These are phyloP conservation scores for Phytophthora megakarya DNA, from an alignment of 352 stramenopile species.

Conservation along the genomic window DNA sequence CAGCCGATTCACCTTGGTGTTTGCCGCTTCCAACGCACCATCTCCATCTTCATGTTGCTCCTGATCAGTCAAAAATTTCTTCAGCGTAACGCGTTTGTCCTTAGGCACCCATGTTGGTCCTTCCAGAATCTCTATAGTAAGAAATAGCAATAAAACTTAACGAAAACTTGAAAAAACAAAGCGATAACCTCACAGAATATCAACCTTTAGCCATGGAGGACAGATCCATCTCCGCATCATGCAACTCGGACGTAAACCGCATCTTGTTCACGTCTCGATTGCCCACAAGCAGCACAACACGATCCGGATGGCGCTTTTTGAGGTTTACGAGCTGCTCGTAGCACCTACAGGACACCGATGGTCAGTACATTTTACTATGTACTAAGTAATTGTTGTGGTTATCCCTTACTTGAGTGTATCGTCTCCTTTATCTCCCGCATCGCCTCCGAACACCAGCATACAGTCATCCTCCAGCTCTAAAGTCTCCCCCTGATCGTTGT, in stretches of 20 bases:
- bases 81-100: slow-evolving; percentile 59
- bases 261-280: slow-evolving; percentile 96
- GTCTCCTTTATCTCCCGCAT: slow-evolving; percentile 90
- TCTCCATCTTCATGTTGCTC: slow-evolving; percentile 3
- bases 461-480: slow-evolving; percentile 72
- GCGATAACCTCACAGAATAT: no score
- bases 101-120: slow-evolving; percentile 70
- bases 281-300: slow-evolving; percentile 91
- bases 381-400: slow-evolving; percentile 5
- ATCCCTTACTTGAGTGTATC: slow-evolving; percentile 75
- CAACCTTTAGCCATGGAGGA: slow-evolving; percentile 61
- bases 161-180: no score
- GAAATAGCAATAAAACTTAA: neutral
- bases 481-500: slow-evolving; percentile 27
- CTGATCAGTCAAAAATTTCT: slow-evolving; percentile 49
- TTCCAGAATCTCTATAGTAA: slow-evolving; percentile 61
- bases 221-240: slow-evolving; percentile 73
- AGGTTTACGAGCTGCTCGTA: slow-evolving; percentile 86
- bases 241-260: slow-evolving; percentile 81
- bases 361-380: neutral
- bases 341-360: slow-evolving; percentile 39
- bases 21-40: slow-evolving; percentile 40
- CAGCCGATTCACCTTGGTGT: slow-evolving; percentile 85
- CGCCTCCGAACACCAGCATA: slow-evolving; percentile 91
- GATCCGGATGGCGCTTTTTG: slow-evolving; percentile 86